phyloP scores from a whole-genome alignment of 2,329 filamentous ascomycete species.

The Zymoseptoria tritici region DNA sequence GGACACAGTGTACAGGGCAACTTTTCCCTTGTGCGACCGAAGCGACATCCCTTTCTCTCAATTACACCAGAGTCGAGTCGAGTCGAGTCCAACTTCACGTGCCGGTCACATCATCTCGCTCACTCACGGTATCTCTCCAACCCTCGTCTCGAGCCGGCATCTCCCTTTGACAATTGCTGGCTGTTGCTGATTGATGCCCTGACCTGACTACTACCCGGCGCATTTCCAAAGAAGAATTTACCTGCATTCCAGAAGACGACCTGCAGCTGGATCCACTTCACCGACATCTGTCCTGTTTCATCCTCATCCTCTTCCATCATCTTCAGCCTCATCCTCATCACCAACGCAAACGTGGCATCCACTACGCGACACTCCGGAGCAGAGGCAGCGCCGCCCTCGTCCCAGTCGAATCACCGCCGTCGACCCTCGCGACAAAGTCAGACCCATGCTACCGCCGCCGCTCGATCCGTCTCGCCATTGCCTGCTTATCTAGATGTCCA shows the following conservation, averaged over 20 bases:
- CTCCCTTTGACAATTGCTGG: no score
- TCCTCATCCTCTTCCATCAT: neutral
- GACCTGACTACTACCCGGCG: no score
- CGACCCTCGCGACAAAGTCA: slow-evolving; percentile 12
- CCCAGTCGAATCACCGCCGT: slow-evolving; percentile 14
- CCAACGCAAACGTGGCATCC: neutral
- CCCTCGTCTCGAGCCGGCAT: no score
- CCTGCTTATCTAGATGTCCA: neutral
- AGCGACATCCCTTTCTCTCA: no score
- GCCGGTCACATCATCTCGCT: no score
- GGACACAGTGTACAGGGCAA: no score
- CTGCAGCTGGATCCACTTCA: neutral
- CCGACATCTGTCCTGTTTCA: neutral
- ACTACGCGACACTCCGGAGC: slow-evolving; percentile 8
- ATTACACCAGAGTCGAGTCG: no score
- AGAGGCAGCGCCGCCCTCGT: slow-evolving; percentile 10
- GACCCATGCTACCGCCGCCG: slow-evolving; percentile 8
- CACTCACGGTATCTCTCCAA: no score
- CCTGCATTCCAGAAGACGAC: neutral
- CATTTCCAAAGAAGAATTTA: no score
- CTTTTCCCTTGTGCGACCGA: no score
- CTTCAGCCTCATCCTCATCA: neutral
- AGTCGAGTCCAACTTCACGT: no score
- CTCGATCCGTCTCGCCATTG: neutral
- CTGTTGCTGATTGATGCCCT: no score